phyloP scores from a whole-genome alignment of 495 filamentous ascomycete species.

The Annulohypoxylon nitens region DNA sequence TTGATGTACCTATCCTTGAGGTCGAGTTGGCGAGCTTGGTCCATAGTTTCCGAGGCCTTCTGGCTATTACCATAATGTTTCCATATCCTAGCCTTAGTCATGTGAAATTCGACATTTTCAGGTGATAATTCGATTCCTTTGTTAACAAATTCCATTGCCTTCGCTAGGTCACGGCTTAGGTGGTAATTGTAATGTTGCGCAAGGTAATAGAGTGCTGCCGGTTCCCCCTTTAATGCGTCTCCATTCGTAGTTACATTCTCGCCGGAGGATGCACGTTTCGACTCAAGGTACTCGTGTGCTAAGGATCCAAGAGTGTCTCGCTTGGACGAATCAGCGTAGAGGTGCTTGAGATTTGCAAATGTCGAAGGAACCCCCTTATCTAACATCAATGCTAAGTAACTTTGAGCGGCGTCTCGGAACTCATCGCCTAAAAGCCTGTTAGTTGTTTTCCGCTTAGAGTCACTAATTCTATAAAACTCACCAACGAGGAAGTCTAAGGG shows the following conservation, averaged over 20 bases:
- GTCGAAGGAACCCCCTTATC: slow-evolving; percentile 96
- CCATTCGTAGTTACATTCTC: slow-evolving; percentile 61
- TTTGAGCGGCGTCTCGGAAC: slow-evolving; percentile 82
- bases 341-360: slow-evolving; percentile 93
- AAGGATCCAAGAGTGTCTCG: slow-evolving; percentile 78
- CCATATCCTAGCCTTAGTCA: slow-evolving; percentile 95
- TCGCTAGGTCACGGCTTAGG: slow-evolving; percentile 82
- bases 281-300: slow-evolving; percentile 80
- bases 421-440: slow-evolving; percentile 70
- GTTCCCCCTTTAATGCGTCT: slow-evolving; percentile 73
- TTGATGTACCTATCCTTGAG: slow-evolving; percentile 96
- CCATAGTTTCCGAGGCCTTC: slow-evolving; percentile 89
- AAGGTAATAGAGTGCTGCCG: slow-evolving; percentile 89
- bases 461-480: slow-evolving; percentile 47
- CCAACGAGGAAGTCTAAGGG: slow-evolving; percentile 91
- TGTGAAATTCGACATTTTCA: slow-evolving; percentile 88
- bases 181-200: slow-evolving; percentile 97
- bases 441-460: slow-evolving; percentile 12
- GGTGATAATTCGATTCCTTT: slow-evolving; percentile 82
- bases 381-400: slow-evolving; percentile 87
- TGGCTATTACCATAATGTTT: slow-evolving; percentile 87
- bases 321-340: slow-evolving; percentile 84
- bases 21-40: slow-evolving; percentile 85
- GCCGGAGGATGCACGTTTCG: slow-evolving; percentile 62
- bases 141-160: slow-evolving; percentile 86